These are phyloP conservation scores for Silene noctiflora DNA, from an alignment of 179 eudicot genomes.

Conservation along the genomic window DNA sequence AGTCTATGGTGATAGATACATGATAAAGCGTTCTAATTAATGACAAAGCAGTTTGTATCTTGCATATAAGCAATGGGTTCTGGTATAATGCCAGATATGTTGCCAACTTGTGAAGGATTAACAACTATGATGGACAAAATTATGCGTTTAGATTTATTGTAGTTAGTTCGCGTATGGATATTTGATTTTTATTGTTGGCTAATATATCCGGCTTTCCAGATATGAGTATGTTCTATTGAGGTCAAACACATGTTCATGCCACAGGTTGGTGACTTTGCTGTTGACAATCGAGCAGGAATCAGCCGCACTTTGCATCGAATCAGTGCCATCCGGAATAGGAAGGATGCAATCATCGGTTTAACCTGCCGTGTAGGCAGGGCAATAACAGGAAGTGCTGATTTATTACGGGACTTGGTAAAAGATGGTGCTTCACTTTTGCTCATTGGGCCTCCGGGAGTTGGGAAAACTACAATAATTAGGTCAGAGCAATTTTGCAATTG, in stretches of 20 bases:
- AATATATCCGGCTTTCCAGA: background rate
- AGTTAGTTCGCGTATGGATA: background rate
- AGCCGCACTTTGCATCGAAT: slow-evolving; percentile 93
- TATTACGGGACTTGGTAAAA: slow-evolving; percentile 72
- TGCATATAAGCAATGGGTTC: too few species aligned
- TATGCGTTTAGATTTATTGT: background rate
- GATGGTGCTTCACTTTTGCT: slow-evolving; percentile 92
- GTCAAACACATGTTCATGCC: slow-evolving; percentile 13
- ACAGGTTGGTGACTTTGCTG: slow-evolving; percentile 97
- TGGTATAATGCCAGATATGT: too few species aligned
- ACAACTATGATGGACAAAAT: too few species aligned
- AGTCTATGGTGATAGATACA: too few species aligned
- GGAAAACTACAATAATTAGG: slow-evolving; percentile 95
- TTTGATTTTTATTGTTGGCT: background rate
- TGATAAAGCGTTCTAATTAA: too few species aligned
- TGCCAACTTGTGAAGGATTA: too few species aligned
- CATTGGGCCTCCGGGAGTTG: slow-evolving; percentile 98
- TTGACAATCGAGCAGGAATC: slow-evolving; percentile 93
- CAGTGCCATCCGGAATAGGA: slow-evolving; percentile 88
- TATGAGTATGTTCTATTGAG: slow-evolving; percentile 1
- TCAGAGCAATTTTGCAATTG: slow-evolving; percentile 17
- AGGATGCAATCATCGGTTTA: slow-evolving; percentile 76
- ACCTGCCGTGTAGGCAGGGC: slow-evolving; percentile 96
- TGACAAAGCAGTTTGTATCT: too few species aligned
- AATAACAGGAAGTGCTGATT: slow-evolving; percentile 85